A percentile compares a stretch with the other conserved stretches of the same genome.
Evolutionary conservation across 306 rosid genomes (phyloP).

Genomic region (Quercus berberidifolia): DNA sequence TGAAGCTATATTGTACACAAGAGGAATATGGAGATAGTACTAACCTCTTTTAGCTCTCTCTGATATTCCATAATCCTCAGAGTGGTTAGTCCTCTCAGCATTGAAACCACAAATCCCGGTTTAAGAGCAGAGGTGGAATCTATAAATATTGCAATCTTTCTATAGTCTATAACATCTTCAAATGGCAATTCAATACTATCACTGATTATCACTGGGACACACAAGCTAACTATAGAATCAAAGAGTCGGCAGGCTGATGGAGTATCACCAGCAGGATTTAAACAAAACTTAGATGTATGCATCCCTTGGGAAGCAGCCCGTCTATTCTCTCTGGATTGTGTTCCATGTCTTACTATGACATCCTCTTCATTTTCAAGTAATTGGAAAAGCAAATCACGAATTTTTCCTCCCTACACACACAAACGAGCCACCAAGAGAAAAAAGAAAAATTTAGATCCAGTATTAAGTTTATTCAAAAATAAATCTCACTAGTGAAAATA

Average conservation of each 20-base stretch:
- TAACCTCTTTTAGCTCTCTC: slow-evolving; percentile 74
- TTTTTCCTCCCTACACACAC: slow-evolving; percentile 75
- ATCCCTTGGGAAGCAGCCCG: slow-evolving; percentile 91
- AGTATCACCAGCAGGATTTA: slow-evolving; percentile 98
- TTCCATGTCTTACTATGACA: slow-evolving; percentile 81
- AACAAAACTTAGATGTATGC: slow-evolving; percentile 91
- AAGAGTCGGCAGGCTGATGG: slow-evolving; percentile 96
- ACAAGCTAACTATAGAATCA: slow-evolving; percentile 92
- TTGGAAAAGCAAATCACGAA: slow-evolving; percentile 77
- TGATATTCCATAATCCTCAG: slow-evolving; percentile 74
- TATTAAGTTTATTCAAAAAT: not conserved
- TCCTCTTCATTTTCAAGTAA: slow-evolving; percentile 69
- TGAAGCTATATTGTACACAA: not conserved
- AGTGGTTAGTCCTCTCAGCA: slow-evolving; percentile 47
- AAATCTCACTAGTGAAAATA: not conserved
- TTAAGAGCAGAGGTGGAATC: slow-evolving; percentile 59
- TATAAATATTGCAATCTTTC: slow-evolving; percentile 76
- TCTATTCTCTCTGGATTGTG: slow-evolving; percentile 87
- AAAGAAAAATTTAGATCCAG: not conserved
- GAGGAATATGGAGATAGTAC: slow-evolving; percentile 23
- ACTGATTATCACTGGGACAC: slow-evolving; percentile 84
- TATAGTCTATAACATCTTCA: slow-evolving; percentile 85
- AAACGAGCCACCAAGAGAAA: slow-evolving; percentile 1
- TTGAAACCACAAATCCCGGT: slow-evolving; percentile 65
- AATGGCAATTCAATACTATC: slow-evolving; percentile 87